Base-by-base conservation (phyloP, 768 basidiomycete species). In the Podaxis rugospora region DNA sequence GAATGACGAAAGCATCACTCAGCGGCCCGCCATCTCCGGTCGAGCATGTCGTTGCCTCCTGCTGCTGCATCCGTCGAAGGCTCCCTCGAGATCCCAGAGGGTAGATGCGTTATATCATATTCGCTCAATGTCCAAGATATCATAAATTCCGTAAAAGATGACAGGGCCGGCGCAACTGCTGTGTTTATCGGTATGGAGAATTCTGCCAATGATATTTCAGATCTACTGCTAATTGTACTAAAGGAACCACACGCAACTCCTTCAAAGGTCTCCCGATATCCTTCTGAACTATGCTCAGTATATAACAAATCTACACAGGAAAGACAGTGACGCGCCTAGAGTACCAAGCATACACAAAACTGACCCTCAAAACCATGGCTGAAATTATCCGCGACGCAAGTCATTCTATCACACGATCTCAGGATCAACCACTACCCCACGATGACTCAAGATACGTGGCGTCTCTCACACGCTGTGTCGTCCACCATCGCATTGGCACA, bases 321-420 rank as follows among this genome's bases (percentile, higher is more conserved):
- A 90, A 86, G 68, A 71, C 73, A 13, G 92, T 93, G 36, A 85
- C 85, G 25, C 82, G 82, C 39, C 72, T 93, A 36, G 90, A 92
- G 69, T 93, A 93, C 68, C 89, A 93, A 72, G 89, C 92, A 6
- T 93, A 93, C 72, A 88, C 86, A 64, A 86, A 84, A 64, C 75
- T 93, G 25, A 89, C 91, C 9, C 84, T 93, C 66, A 90, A 87
- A 72, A 91, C 90, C 16, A 85, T 93, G 78, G 75, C 77, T 25
- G 74, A 78, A 60, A 88, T 92, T 65, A 71, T 90, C 37, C 72
- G 71, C 47, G 71, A 78, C 44, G 80, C 80, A 10, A 80, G 78
- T 56, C 61, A 69, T 55, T 72, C 73, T 37, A 70, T 75, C 61
- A 70, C 75, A 44, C 80, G 72, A 55, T 83, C 83, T n/a, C 71